A percentile compares a stretch with the other conserved stretches of the same genome.
These are phyloP conservation scores for Leccinum sublutescens DNA, from an alignment of 768 basidiomycete genomes.

Conservation along the genomic window DNA sequence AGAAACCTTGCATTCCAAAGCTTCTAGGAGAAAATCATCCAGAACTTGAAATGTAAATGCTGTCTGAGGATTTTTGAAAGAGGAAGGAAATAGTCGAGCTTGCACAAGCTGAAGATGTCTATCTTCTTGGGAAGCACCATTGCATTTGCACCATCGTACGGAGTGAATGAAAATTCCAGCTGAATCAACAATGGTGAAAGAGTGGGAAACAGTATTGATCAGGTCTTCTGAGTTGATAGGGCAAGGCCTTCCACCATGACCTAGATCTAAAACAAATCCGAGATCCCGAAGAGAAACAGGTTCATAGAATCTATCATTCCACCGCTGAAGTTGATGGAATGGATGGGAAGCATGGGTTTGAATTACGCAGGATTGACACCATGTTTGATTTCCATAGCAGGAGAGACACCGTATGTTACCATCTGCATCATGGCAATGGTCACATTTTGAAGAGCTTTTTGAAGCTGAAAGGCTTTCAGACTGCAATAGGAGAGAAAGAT, in stretches of 20 bases:
- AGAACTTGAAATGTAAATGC: constrained; percentile 25
- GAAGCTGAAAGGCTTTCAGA: not conserved
- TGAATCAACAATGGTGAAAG: not conserved
- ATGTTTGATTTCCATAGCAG: not conserved
- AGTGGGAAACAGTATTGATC: too few species aligned
- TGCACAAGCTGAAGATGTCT: not conserved
- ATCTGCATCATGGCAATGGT: not conserved
- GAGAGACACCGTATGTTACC: not conserved
- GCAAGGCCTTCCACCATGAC: not conserved
- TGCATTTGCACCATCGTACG: not conserved
- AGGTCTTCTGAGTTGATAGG: not conserved
- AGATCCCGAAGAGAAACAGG: not conserved
- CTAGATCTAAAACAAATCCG: not conserved
- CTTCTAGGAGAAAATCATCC: constrained; percentile 12
- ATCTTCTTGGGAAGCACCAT: not conserved
- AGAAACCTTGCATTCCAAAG: not conserved
- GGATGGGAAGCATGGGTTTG: not conserved
- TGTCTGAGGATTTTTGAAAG: constrained; percentile 5
- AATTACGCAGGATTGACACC: not conserved
- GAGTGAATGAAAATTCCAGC: not conserved
- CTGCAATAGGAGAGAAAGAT: not conserved
- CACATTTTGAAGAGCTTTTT: not conserved
- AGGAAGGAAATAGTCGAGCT: constrained; percentile 8
- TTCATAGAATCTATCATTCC: not conserved
- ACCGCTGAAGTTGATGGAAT: not conserved